Conservation (phyloP, 345 rosid species). For the Eucalyptus cloeziana region DNA sequence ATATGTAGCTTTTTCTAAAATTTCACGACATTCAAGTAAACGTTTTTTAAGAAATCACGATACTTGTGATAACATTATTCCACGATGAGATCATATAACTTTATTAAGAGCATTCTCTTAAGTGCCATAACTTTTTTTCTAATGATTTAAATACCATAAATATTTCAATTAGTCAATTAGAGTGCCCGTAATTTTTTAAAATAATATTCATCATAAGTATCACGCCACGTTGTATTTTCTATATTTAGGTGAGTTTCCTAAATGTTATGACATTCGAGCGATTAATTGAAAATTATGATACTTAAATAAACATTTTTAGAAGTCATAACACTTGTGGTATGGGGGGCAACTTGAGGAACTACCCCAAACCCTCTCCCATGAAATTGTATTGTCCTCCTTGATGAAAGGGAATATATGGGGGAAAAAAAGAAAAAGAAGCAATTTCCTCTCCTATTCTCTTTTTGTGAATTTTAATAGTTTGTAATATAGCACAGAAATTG, state of each 20-base stretch:
- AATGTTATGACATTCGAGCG: not conserved
- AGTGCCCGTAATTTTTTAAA: not conserved
- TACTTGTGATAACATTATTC: too few relatives aligned
- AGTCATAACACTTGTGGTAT: not conserved
- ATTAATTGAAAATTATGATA: not conserved
- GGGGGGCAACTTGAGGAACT: not conserved
- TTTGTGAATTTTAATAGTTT: not conserved
- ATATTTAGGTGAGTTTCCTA: not conserved
- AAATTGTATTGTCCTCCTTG: not conserved
- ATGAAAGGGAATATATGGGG: not conserved
- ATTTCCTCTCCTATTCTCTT: not conserved
- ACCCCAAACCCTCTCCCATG: not conserved
- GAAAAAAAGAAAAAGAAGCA: fast-evolving
- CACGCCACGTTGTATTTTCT: not conserved
- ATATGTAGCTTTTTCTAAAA: too few relatives aligned
- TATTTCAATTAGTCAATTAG: too few relatives aligned
- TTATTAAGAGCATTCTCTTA: too few relatives aligned
- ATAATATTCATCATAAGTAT: not conserved
- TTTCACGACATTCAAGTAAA: too few relatives aligned
- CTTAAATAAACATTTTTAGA: not conserved
- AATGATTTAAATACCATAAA: too few relatives aligned
- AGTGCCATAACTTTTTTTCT: too few relatives aligned
- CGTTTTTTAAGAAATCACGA: too few relatives aligned
- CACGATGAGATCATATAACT: too few relatives aligned
- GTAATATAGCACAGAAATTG: not conserved